phyloP scores from a whole-genome alignment of 2,329 filamentous ascomycete species.

The Beauveria scarabaeidicola region DNA sequence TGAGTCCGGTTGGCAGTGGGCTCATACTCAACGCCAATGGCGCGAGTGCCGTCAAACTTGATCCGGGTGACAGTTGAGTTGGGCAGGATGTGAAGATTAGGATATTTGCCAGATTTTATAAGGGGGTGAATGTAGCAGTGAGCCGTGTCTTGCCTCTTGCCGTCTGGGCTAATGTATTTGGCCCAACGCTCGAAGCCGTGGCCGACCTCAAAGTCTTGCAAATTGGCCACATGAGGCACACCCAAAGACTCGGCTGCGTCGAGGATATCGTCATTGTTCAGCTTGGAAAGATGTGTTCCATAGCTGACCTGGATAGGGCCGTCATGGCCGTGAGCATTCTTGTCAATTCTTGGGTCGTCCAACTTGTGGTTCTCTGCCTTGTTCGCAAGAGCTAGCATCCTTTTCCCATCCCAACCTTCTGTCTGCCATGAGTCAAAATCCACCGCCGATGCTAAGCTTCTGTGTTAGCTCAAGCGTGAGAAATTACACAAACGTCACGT shows the following conservation, averaged over 20 bases:
- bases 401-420: conserved; percentile 41
- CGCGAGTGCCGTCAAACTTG: conserved; percentile 38
- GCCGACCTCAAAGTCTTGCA: conserved; percentile 35
- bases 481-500: not conserved
- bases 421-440: conserved; percentile 46
- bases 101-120: conserved; percentile 35
- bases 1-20: not conserved
- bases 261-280: conserved; percentile 38
- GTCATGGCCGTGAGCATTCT: conserved; percentile 33
- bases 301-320: conserved; percentile 44
- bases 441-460: not conserved
- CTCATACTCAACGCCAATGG: conserved; percentile 46
- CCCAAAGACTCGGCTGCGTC: conserved; percentile 38
- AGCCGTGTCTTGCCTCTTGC: conserved; percentile 44
- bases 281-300: conserved; percentile 31
- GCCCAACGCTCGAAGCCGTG: conserved; percentile 30
- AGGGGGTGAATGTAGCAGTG: conserved; percentile 44
- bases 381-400: conserved; percentile 41
- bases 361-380: conserved; percentile 44
- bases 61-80: conserved; percentile 45
- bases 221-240: conserved; percentile 37
- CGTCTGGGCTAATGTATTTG: conserved; percentile 39
- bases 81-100: conserved; percentile 46
- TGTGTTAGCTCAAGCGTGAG: not conserved
- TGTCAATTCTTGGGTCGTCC: conserved; percentile 23